phyloP scores from a whole-genome alignment of 345 rosid genomes.

The Hevea brasiliensis region DNA sequence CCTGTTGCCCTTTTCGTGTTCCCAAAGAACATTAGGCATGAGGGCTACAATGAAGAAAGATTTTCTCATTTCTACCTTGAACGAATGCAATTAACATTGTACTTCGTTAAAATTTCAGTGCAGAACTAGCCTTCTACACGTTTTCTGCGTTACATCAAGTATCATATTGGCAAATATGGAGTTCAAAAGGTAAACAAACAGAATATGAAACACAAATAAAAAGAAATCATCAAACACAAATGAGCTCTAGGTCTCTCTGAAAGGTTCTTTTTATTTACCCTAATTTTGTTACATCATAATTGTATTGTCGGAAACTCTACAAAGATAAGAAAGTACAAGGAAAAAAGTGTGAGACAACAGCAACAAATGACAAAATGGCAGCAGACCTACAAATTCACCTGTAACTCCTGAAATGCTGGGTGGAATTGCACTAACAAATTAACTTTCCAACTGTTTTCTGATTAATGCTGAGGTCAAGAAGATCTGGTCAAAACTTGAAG shows the following conservation, averaged over 20 bases:
- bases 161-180: background rate
- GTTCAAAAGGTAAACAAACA: background rate
- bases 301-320: background rate
- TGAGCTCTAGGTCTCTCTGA: slow-evolving; percentile 6
- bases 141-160: background rate
- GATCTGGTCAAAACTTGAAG: slow-evolving; percentile 16
- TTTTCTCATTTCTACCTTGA: too few relatives aligned
- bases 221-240: background rate
- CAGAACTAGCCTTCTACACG: background rate
- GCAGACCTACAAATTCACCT: slow-evolving; percentile 2
- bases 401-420: background rate
- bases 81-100: too few relatives aligned
- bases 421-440: slow-evolving; percentile 2
- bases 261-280: slow-evolving; percentile 1
- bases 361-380: slow-evolving; percentile 1
- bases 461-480: background rate
- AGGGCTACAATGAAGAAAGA: too few relatives aligned
- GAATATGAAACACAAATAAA: background rate
- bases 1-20: too few relatives aligned
- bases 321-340: slow-evolving; percentile 16
- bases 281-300: slow-evolving; percentile 5
- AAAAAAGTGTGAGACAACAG: background rate
- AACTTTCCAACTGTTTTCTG: slow-evolving; percentile 6
- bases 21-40: too few relatives aligned
- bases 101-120: background rate